A percentile compares a stretch with the other conserved stretches of the same genome.
phyloP scores from a whole-genome alignment of 1,284 basidiomycete species.

The Coriolopsis trogii region DNA sequence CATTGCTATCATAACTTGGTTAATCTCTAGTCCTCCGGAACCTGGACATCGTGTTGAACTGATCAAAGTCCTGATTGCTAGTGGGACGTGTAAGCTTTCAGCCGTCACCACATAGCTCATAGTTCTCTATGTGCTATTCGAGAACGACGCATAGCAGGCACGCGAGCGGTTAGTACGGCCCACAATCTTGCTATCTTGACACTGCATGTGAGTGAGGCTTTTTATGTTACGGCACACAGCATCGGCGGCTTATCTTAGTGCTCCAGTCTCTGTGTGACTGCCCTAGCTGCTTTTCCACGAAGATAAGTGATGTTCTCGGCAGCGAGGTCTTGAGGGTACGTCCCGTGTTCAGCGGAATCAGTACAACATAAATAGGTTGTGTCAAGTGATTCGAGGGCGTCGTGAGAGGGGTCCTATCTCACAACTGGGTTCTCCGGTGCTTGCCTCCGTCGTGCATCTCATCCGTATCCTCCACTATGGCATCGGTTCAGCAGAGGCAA shows the following conservation, averaged over 20 bases:
- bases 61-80: conserved; percentile 2
- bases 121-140: not conserved
- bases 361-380: no score
- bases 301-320: conserved; percentile 8
- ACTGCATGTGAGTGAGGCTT: conserved; percentile 16
- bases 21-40: no score
- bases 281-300: conserved; percentile 3
- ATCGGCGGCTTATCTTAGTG: conserved; percentile 16
- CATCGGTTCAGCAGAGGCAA: conserved; percentile 12
- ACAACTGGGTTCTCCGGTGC: not conserved
- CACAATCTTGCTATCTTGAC: conserved; percentile 14
- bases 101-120: not conserved
- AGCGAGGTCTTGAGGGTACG: no score
- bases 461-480: conserved; percentile 5
- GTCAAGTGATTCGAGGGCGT: not conserved
- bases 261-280: not conserved
- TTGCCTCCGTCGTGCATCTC: not conserved
- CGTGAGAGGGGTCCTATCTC: conserved; percentile 15
- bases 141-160: not conserved
- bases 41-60: not conserved
- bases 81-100: conserved; percentile 4
- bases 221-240: conserved; percentile 13
- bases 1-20: conserved; percentile 27
- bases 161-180: not conserved
- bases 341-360: no score